phyloP scores from a whole-genome alignment of 2,329 filamentous ascomycete species.

The Penicillium vulpinum region DNA sequence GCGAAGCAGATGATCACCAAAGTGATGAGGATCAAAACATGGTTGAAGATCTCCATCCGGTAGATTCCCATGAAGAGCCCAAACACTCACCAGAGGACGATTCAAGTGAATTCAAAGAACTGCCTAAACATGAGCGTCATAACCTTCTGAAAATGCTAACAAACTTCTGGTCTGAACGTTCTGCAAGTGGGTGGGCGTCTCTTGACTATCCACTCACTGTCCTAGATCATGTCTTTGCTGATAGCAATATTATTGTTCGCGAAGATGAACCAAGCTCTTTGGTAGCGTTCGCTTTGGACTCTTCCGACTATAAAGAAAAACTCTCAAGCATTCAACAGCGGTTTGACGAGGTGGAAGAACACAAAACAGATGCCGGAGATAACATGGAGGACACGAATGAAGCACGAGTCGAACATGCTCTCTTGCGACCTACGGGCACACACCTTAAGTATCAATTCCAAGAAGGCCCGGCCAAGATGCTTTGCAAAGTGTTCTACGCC shows the following conservation, averaged over 20 bases:
- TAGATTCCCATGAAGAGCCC: slow-evolving; percentile 55
- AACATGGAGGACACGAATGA: slow-evolving; percentile 56
- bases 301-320: slow-evolving; percentile 81
- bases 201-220: slow-evolving; percentile 88
- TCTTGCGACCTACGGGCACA: slow-evolving; percentile 81
- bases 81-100: slow-evolving; percentile 55
- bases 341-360: slow-evolving; percentile 34
- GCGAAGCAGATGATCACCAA: slow-evolving; percentile 65
- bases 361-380: slow-evolving; percentile 26
- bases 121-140: slow-evolving; percentile 89
- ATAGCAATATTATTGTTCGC: slow-evolving; percentile 94
- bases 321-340: slow-evolving; percentile 55
- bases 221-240: slow-evolving; percentile 92
- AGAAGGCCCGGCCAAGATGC: slow-evolving; percentile 89
- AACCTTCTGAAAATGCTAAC: slow-evolving; percentile 94
- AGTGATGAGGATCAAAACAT: slow-evolving; percentile 73
- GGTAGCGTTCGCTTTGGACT: slow-evolving; percentile 88
- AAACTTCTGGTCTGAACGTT: slow-evolving; percentile 97
- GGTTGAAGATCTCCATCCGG: slow-evolving; percentile 65
- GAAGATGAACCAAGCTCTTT: slow-evolving; percentile 97
- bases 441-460: slow-evolving; percentile 96
- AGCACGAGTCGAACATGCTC: slow-evolving; percentile 76
- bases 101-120: slow-evolving; percentile 64
- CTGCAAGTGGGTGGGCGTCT: slow-evolving; percentile 88
- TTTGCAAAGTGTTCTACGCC: slow-evolving; percentile 98